A percentile compares a stretch with the other conserved stretches of the same genome.
These are phyloP conservation scores for Mycena belliarum DNA, from an alignment of 768 basidiomycete species.

Conservation along the genomic window DNA sequence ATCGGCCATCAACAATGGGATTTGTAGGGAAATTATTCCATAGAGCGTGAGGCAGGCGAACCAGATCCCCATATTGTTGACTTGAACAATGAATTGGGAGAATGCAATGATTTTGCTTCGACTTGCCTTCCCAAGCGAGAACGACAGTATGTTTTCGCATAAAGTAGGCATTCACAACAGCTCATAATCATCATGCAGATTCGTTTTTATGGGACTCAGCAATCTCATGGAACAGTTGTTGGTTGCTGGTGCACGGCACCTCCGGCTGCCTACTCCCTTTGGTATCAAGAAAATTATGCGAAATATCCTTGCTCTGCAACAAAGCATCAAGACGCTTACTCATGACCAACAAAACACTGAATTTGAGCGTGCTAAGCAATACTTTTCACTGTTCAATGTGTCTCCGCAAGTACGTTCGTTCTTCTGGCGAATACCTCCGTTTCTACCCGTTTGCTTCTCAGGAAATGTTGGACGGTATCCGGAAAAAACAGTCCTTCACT, in stretches of 20 bases:
- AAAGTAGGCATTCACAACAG: background rate
- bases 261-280: constrained; percentile 67
- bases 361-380: constrained; percentile 75
- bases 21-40: constrained; percentile 77
- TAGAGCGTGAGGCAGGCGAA: constrained; percentile 83
- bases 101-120: constrained; percentile 71
- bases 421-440: constrained; percentile 3
- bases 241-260: constrained; percentile 69
- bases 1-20: constrained; percentile 10
- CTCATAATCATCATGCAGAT: constrained; percentile 47
- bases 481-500: constrained; percentile 61
- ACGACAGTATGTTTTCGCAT: constrained; percentile 53
- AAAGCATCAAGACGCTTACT: constrained; percentile 79
- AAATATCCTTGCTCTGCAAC: constrained; percentile 90
- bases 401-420: constrained; percentile 67
- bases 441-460: constrained; percentile 28
- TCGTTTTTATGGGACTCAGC: constrained; percentile 84
- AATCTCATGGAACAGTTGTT: constrained; percentile 83
- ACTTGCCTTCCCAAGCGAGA: constrained; percentile 63
- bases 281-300: constrained; percentile 87
- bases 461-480: constrained; percentile 78
- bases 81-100: constrained; percentile 76
- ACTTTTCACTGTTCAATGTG: constrained; percentile 76
- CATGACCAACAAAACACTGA: constrained; percentile 61
- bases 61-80: constrained; percentile 90